These are phyloP conservation scores for Fusarium praegraminearum DNA, from an alignment of 2,329 filamentous ascomycete genomes.

Conservation along the genomic window DNA sequence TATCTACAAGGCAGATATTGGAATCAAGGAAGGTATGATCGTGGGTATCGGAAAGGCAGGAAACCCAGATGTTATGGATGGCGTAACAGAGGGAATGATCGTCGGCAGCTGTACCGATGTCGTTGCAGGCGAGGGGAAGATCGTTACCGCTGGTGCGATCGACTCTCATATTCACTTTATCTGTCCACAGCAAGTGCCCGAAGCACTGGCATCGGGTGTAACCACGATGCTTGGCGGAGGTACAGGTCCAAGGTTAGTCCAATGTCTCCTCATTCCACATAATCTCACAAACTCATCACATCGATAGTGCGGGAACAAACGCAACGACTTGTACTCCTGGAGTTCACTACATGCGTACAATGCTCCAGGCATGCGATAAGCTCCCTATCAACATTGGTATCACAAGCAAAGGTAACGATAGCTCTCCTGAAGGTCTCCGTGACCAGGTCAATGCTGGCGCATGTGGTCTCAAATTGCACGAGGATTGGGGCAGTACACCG, in stretches of 20 bases:
- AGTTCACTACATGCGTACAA: slow-evolving; percentile 83
- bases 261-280: neutral
- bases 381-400: slow-evolving; percentile 90
- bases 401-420: slow-evolving; percentile 94
- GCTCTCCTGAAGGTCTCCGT: slow-evolving; percentile 73
- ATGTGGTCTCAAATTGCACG: slow-evolving; percentile 92
- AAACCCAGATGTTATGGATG: slow-evolving; percentile 97
- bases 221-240: slow-evolving; percentile 93
- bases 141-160: slow-evolving; percentile 89
- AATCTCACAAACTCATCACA: slow-evolving; percentile 20
- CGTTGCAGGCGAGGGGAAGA: slow-evolving; percentile 89
- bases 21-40: slow-evolving; percentile 88
- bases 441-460: slow-evolving; percentile 87
- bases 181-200: slow-evolving; percentile 89
- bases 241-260: slow-evolving; percentile 81
- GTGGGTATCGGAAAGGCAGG: slow-evolving; percentile 93
- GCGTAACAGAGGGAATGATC: slow-evolving; percentile 81
- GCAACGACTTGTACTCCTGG: slow-evolving; percentile 95
- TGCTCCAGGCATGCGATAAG: slow-evolving; percentile 87
- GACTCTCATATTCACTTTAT: slow-evolving; percentile 96
- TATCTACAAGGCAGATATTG: slow-evolving; percentile 97
- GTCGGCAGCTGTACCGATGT: slow-evolving; percentile 92
- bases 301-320: slow-evolving; percentile 79
- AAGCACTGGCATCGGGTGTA: slow-evolving; percentile 85
- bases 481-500: slow-evolving; percentile 95